Conservation (phyloP, 192 early-diverging fungal genomes). For the Gryganskiella cystojenkinii region DNA sequence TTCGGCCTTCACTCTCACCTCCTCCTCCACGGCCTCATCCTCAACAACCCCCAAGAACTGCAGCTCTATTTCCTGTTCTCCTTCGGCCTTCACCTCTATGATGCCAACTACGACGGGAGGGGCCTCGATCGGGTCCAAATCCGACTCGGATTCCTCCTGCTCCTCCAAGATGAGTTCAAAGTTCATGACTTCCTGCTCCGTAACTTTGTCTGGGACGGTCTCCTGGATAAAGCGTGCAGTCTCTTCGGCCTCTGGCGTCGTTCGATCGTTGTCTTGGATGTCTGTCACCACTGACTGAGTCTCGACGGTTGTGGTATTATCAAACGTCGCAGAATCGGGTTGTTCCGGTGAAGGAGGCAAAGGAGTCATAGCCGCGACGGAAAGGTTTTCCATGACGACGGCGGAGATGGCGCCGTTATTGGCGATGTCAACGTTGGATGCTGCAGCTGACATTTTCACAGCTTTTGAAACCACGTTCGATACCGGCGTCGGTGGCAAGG, state of each 20-base stretch:
- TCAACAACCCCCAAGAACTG: too few species aligned
- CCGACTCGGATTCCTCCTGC: constrained; percentile 9
- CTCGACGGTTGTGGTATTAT: not conserved
- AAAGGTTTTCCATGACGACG: not conserved
- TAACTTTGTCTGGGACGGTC: not conserved
- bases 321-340: not conserved
- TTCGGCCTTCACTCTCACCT: too few species aligned
- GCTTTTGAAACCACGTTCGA: not conserved
- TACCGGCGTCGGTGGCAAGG: not conserved
- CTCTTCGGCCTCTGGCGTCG: not conserved
- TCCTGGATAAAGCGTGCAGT: not conserved
- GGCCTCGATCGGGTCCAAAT: not conserved
- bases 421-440: not conserved
- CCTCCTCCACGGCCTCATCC: too few species aligned
- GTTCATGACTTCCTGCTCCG: not conserved
- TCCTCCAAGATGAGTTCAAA: constrained; percentile 39
- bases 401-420: not conserved
- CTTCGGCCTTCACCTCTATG: not conserved
- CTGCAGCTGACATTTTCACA: not conserved
- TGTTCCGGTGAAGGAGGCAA: too few species aligned
- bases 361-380: not conserved
- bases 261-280: not conserved
- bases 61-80: not conserved
- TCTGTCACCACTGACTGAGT: not conserved
- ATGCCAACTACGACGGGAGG: not conserved